Base-by-base conservation (phyloP, 1,284 basidiomycete species). In the Trichosporon ovoides region DNA sequence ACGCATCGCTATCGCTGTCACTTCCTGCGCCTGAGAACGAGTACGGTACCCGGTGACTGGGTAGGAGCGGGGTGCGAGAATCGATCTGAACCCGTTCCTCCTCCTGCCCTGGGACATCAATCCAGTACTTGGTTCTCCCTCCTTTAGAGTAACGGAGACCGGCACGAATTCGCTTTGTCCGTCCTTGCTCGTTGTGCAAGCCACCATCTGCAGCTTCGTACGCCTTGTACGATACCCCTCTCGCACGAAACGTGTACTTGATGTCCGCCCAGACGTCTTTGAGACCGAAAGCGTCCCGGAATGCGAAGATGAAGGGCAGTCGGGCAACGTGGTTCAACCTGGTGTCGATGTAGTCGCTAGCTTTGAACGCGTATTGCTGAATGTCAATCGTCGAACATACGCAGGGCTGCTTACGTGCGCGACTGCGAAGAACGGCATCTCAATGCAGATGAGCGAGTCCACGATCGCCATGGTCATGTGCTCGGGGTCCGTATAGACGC, bases 371-470 rank as follows among this genome's bases (percentile, higher is more conserved):
- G 53, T 73, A 75, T 74, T 76, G 70, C 68, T 73, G 52, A 7
- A n/a, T 4, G 34, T 37, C 11, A 34, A 13, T 18, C 7, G 4
- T 2, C n/a, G 7, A 11, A 7, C 16, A n/a, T 6, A 22, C 34
- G 2, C 2, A 7, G 10, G 6, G 10, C 35, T 10, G 64, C 73
- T 62, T 46, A 76, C 74, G 59, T 98, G 96, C 2, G 91, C 88
- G 50, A 97, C 81, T 0, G 96, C 94, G 71, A 99, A 99, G 59
- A 98, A 78, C 0, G 95, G 94, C 95, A 99, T 98, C 78, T 99
- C 95, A 59, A 96, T 81, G 77, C 92, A 96, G 68, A 98, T 91
- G 58, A 96, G 81, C 10, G 87, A 86, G 76, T 96, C 93, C 16
- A 88, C 91, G 56, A 96, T 81, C 0, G 90, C 94, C 18, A 95